Evolutionary conservation across 176 grass and related monocot species (phyloP).

Genomic region (Hordeum vulgare): MorexV3_pseudomolecules_assembly NC_058519.1:108219609-108220108

Average conservation of each 20-base stretch:
- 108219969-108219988: not conserved
- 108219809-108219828: conserved; percentile 84
- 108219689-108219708: conserved; percentile 67
- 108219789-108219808: conserved; percentile 78
- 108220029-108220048: not conserved
- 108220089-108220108: not conserved
- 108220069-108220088: conserved; percentile 14
- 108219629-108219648: not conserved
- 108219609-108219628: not conserved
- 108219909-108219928: conserved; percentile 45
- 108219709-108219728: conserved; percentile 76
- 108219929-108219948: conserved; percentile 45
- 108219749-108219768: conserved; percentile 83
- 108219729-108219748: conserved; percentile 75
- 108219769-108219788: conserved; percentile 96
- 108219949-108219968: conserved; percentile 21
- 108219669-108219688: conserved; percentile 47
- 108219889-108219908: conserved; percentile 77
- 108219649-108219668: not conserved
- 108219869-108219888: conserved; percentile 93
- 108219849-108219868: conserved; percentile 48
- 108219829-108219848: conserved; percentile 70
- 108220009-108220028: not conserved
- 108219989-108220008: not conserved
- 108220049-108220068: conserved; percentile 12